phyloP scores from a whole-genome alignment of 257 asterid genomes.

The Handroanthus guayacan region DNA sequence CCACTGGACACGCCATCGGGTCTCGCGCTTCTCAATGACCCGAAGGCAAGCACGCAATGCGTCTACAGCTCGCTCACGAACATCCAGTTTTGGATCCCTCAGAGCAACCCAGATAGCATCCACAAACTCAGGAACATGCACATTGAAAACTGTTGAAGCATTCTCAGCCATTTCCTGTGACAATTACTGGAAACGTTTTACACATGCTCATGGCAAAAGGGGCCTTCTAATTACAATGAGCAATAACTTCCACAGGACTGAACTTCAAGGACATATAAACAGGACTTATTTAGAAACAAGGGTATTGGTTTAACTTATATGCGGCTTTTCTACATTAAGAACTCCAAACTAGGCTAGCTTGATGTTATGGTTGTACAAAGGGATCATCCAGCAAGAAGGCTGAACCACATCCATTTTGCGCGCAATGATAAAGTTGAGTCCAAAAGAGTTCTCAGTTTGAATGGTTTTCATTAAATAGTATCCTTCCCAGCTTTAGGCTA shows the following conservation, averaged over 20 bases:
- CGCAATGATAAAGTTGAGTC: neutral
- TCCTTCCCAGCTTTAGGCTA: neutral
- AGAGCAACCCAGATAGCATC: constrained; percentile 99
- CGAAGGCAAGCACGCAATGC: constrained; percentile 98
- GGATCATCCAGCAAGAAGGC: too few species aligned
- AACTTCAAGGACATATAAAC: neutral
- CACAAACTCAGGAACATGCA: constrained; percentile 95
- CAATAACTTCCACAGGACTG: constrained; percentile 15
- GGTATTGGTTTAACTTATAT: constrained; percentile 11
- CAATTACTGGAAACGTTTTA: constrained; percentile 30
- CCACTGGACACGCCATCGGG: constrained; percentile 99
- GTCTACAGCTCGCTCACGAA: constrained; percentile 94
- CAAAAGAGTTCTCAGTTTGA: neutral
- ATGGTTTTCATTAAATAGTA: neutral
- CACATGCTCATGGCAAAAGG: constrained; percentile 26
- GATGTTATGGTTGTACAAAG: neutral
- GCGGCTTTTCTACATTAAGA: neutral
- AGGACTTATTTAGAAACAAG: neutral
- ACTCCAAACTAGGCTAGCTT: neutral
- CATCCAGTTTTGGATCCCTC: constrained; percentile 87
- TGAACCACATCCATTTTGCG: too few species aligned
- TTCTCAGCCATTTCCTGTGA: constrained; percentile 99
- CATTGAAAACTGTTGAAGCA: constrained; percentile 98
- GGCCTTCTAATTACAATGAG: constrained; percentile 23
- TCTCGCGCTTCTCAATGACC: constrained; percentile 98